Evolutionary conservation across 306 rosid species (phyloP).

Genomic region (Echinosophora koreensis): DNA sequence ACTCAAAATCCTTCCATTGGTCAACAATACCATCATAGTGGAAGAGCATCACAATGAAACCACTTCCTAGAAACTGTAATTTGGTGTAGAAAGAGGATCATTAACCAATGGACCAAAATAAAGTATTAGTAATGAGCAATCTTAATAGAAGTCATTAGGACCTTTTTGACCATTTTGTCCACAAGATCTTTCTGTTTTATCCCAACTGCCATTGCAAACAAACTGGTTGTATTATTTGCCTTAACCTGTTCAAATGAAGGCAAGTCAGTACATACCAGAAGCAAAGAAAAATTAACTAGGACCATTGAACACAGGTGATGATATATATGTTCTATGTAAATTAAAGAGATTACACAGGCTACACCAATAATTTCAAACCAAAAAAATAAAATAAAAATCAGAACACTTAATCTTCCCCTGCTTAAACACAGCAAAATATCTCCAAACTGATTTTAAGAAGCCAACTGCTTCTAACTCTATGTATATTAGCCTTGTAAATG

Average conservation of each 20-base stretch:
- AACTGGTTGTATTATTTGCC: conserved; percentile 50
- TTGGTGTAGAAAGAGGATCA: conserved; percentile 30
- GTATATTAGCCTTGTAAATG: background rate
- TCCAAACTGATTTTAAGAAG: background rate
- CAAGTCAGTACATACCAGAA: conserved; percentile 37
- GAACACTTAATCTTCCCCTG: background rate
- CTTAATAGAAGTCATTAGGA: conserved; percentile 29
- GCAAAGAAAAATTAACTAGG: background rate
- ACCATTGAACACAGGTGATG: background rate
- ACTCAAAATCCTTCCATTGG: conserved; percentile 69
- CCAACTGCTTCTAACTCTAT: background rate
- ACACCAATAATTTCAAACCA: conserved; percentile 22
- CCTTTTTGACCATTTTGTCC: conserved; percentile 85
- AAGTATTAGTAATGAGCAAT: conserved; percentile 26
- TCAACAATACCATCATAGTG: conserved; percentile 85
- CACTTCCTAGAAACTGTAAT: conserved; percentile 73
- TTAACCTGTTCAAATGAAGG: conserved; percentile 47
- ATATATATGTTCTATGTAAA: background rate
- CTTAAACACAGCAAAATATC: background rate
- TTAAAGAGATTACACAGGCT: conserved; percentile 6
- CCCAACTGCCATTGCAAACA: conserved; percentile 83
- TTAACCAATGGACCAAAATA: conserved; percentile 16
- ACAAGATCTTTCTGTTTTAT: conserved; percentile 80
- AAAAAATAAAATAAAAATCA: background rate
- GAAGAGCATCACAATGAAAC: conserved; percentile 82